These are phyloP conservation scores for Tylopilus sp. DNA, from an alignment of 1,284 basidiomycete genomes.

Conservation along the genomic window DNA sequence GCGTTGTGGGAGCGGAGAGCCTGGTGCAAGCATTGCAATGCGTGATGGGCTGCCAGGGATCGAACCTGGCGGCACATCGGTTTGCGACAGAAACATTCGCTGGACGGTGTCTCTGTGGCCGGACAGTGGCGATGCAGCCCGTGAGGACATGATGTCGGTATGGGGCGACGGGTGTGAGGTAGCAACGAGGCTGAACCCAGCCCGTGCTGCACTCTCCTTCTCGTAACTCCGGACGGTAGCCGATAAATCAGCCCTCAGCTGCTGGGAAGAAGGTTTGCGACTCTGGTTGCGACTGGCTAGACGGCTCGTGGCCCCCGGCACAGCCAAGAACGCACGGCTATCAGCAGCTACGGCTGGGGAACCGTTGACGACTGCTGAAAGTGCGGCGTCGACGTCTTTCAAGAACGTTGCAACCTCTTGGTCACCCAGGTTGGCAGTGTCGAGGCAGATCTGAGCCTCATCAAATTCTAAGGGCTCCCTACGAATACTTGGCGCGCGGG, in stretches of 20 bases:
- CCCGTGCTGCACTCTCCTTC: slow-evolving; percentile 25
- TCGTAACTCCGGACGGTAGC: slow-evolving; percentile 30
- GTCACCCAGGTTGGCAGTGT: slow-evolving; percentile 30
- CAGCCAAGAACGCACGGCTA: slow-evolving; percentile 31
- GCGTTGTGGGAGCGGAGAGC: slow-evolving; percentile 18
- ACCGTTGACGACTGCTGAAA: slow-evolving; percentile 25
- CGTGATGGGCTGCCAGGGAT: slow-evolving; percentile 16
- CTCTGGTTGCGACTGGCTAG: slow-evolving; percentile 28
- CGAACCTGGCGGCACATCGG: slow-evolving; percentile 17
- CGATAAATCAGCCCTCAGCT: slow-evolving; percentile 30
- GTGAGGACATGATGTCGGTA: slow-evolving; percentile 28
- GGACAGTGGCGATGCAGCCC: slow-evolving; percentile 20
- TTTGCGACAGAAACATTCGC: slow-evolving; percentile 23
- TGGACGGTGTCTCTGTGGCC: slow-evolving; percentile 21
- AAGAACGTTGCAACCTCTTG: slow-evolving; percentile 32
- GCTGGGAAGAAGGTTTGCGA: slow-evolving; percentile 30
- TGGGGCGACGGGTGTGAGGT: slow-evolving; percentile 25
- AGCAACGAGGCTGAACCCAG: slow-evolving; percentile 34
- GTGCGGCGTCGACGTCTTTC: slow-evolving; percentile 30
- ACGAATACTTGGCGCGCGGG: slow-evolving; percentile 29
- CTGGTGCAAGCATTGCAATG: slow-evolving; percentile 9
- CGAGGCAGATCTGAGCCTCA: slow-evolving; percentile 31
- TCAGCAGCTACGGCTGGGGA: slow-evolving; percentile 32
- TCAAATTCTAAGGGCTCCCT: slow-evolving; percentile 31
- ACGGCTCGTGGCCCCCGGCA: slow-evolving; percentile 26